Evolutionary conservation across 1,139 yeast genomes (phyloP).

Genomic region (Candida labiduridarum): DNA sequence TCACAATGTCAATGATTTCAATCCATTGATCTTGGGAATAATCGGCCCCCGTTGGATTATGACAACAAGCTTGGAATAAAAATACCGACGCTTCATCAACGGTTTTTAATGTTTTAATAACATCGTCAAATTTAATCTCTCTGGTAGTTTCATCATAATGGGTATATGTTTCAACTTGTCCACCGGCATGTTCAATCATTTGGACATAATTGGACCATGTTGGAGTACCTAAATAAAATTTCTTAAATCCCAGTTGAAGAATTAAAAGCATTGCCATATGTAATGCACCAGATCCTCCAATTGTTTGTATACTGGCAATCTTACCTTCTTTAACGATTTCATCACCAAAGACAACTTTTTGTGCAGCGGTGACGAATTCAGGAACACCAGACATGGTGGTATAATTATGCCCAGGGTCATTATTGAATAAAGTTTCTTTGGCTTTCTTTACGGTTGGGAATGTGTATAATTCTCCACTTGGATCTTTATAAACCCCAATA

Average conservation of each 20-base stretch:
- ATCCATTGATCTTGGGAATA: conserved; percentile 82
- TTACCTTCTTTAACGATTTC: conserved; percentile 25
- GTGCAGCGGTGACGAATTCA: conserved; percentile 39
- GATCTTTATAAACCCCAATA: conserved; percentile 48
- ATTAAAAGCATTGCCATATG: conserved; percentile 41
- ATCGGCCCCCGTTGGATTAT: conserved; percentile 95
- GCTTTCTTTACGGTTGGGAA: conserved; percentile 44
- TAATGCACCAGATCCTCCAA: conserved; percentile 49
- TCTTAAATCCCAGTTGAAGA: conserved; percentile 27
- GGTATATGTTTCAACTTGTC: conserved; percentile 27
- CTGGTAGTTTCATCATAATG: conserved; percentile 35
- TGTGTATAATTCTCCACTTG: conserved; percentile 36
- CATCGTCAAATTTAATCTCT: conserved; percentile 32
- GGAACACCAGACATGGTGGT: conserved; percentile 47
- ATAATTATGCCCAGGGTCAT: conserved; percentile 49
- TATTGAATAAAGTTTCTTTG: conserved; percentile 30
- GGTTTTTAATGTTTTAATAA: conserved; percentile 27
- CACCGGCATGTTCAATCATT: conserved; percentile 37
- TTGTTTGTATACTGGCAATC: conserved; percentile 42
- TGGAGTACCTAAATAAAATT: conserved; percentile 42
- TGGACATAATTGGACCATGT: conserved; percentile 45
- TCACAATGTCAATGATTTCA: conserved; percentile 61
- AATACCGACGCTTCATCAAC: conserved; percentile 38
- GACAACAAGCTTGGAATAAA: conserved; percentile 91
- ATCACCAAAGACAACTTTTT: conserved; percentile 37